phyloP scores from a whole-genome alignment of 345 rosid genomes.

The Eucalyptus regnans region DNA sequence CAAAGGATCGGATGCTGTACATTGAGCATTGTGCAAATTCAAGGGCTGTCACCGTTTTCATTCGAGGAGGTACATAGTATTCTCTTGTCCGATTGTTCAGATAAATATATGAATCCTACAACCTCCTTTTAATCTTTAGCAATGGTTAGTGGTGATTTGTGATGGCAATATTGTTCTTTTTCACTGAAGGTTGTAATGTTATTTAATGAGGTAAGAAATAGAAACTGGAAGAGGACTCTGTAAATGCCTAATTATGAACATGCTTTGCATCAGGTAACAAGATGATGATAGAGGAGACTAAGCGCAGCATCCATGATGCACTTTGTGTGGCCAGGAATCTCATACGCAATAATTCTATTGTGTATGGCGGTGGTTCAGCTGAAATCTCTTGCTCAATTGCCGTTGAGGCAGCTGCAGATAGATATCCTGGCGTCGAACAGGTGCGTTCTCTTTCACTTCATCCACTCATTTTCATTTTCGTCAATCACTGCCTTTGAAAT shows the following conservation, averaged over 20 bases:
- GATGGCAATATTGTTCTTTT: background rate
- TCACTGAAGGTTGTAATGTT: background rate
- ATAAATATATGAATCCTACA: background rate
- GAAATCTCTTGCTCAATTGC: conserved; percentile 92
- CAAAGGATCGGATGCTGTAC: conserved; percentile 73
- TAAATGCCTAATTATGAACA: background rate
- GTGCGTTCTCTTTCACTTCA: conserved; percentile 2
- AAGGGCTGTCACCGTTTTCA: conserved; percentile 76
- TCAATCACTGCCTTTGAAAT: background rate
- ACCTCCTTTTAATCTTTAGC: background rate
- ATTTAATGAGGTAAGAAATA: background rate
- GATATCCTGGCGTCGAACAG: conserved; percentile 94
- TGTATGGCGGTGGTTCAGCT: conserved; percentile 94
- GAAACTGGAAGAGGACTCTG: background rate
- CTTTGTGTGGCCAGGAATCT: conserved; percentile 93
- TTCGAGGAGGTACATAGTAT: conserved; percentile 66
- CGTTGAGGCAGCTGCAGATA: conserved; percentile 89
- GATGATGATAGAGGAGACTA: conserved; percentile 97
- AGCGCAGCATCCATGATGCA: conserved; percentile 94
- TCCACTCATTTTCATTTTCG: background rate
- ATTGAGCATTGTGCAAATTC: conserved; percentile 79
- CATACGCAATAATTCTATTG: conserved; percentile 85
- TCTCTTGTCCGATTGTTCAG: background rate
- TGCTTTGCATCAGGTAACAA: conserved; percentile 53
- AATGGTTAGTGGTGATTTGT: background rate